Base-by-base conservation (phyloP, 768 basidiomycete genomes). In the Collybiopsis luxurians region DNA sequence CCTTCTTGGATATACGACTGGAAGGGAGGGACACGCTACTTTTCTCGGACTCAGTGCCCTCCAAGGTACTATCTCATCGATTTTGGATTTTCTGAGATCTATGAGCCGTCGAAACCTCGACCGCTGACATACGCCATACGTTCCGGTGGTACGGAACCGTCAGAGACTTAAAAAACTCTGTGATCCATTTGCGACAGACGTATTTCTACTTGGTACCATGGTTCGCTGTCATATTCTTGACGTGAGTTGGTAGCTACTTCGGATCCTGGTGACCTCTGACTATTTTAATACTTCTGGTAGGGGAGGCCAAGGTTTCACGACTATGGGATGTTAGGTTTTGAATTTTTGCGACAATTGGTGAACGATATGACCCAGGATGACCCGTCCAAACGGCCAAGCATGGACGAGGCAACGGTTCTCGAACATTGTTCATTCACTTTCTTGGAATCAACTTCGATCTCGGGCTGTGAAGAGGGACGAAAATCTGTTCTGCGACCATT, bases 191-290 rank as follows among this genome's bases (percentile, higher is more conserved):
- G 64, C 72, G 0, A 72, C 72, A 0, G 80, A 81, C 31, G 64
- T 81, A 3, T 81, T 76, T 57, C 72, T 72, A 24, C 56, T 80
- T 0, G 79, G 78, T 0, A 79, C 78, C 40, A 21, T 71, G 10
- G 65, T 77, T 4, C 17, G 55, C 42, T 10, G 44, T 30, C 36
- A 59, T 21, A 58, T 59, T 44, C 30, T 63, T 23, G 11, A 47
- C 11, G 59, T 61, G n/a, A 34, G 31, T 34, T 34, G 5, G 40
- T n/a, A 42, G 17, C n/a, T 15, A 21, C 40, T 42, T 15, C 5
- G 7, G 6, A 42, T 42, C 17, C 19, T 42, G 9, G 15, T 42
- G 40, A 5, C 17, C 13, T 5, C 19, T 42, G 6, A 42, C 19
- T 38, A 17, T 9, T 17, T 7, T 17, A 38, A 9, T 9, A 9